Percentiles rank a stretch among this genome's conserved stretches.
These are phyloP conservation scores for Botrytis squamosa DNA, from an alignment of 2,329 filamentous ascomycete species.

Conservation along the genomic window DNA sequence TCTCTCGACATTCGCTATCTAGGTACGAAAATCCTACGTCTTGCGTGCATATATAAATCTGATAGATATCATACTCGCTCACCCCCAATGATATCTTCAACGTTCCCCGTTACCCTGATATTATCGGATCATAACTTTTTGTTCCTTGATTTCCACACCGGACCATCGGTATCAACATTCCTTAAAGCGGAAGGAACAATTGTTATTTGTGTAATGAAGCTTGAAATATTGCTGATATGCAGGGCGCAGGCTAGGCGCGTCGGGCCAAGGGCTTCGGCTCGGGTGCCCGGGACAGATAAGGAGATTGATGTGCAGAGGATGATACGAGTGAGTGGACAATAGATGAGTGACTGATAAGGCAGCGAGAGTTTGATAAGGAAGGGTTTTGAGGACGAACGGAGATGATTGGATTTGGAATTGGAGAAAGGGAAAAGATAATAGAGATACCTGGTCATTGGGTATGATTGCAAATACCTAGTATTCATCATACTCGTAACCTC, in stretches of 20 bases:
- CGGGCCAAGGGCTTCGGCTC: neutral
- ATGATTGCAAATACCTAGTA: neutral
- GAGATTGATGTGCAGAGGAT: neutral
- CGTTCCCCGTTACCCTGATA: neutral
- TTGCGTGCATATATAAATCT: neutral
- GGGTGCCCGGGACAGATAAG: neutral
- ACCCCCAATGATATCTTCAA: neutral
- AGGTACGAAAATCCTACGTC: neutral
- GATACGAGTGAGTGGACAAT: neutral
- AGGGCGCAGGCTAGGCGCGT: neutral
- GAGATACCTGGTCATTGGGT: neutral
- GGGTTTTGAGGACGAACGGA: neutral
- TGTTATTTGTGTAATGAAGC: neutral
- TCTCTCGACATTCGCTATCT: neutral
- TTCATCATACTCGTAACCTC: neutral
- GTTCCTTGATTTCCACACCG: neutral
- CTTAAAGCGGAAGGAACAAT: neutral
- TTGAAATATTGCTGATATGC: neutral
- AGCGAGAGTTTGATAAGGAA: neutral
- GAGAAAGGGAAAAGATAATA: neutral
- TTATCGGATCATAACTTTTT: neutral
- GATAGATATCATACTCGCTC: neutral
- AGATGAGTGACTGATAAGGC: neutral
- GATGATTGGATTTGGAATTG: neutral
- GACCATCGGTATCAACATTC: neutral